Evolutionary conservation across 768 basidiomycete species (phyloP).

Genomic region (Tulasnella sp.): DNA sequence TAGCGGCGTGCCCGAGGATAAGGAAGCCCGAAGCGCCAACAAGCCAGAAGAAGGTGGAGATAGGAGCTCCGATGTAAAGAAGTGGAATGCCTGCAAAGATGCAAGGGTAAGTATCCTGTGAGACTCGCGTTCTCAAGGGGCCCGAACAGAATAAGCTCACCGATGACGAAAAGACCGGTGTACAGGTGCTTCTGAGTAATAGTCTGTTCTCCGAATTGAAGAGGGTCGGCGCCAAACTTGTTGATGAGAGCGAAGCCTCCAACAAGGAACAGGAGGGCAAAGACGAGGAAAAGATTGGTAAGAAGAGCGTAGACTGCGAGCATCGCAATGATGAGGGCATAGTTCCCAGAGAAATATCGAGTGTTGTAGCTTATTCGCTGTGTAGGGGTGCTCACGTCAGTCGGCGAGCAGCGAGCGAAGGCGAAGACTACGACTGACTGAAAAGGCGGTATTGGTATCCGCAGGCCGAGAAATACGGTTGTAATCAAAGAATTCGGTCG

Average conservation of each 20-base stretch:
- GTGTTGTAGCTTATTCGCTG: constrained; percentile 45
- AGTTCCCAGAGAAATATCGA: constrained; percentile 68
- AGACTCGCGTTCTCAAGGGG: not conserved
- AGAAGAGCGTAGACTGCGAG: constrained; percentile 86
- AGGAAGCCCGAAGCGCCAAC: constrained; percentile 84
- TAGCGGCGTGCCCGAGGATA: constrained; percentile 81
- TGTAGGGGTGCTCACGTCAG: constrained; percentile 64
- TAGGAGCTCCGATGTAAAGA: constrained; percentile 38
- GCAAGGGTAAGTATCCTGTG: not conserved
- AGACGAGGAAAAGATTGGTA: constrained; percentile 78
- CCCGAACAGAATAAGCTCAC: constrained; percentile 58
- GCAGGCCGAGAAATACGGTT: constrained; percentile 83
- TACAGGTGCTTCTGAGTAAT: constrained; percentile 92
- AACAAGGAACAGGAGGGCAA: constrained; percentile 84
- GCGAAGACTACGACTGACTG: not conserved
- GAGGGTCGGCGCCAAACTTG: constrained; percentile 85
- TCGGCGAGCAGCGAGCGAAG: not conserved
- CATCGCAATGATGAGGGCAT: constrained; percentile 72
- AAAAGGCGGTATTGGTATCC: constrained; percentile 47
- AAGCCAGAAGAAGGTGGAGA: constrained; percentile 87
- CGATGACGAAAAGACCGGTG: constrained; percentile 85
- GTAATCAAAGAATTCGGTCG: constrained; percentile 79
- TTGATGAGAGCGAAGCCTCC: constrained; percentile 91
- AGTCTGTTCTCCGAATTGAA: constrained; percentile 77
- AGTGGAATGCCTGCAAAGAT: constrained; percentile 10